phyloP scores from a whole-genome alignment of 2,329 filamentous ascomycete genomes.

The Cercospora zeina region DNA sequence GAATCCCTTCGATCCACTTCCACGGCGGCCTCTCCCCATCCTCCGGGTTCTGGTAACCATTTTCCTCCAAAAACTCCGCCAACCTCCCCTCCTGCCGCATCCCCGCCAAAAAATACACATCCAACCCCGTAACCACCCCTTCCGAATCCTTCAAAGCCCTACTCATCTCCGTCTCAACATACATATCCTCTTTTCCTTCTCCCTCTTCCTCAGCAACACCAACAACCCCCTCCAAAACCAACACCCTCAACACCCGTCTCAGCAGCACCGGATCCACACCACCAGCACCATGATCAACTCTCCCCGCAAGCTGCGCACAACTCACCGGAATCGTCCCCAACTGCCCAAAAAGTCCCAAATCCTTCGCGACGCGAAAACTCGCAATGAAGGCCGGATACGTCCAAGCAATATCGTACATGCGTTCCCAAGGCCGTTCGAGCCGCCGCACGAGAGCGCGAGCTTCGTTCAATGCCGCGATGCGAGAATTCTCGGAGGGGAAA shows the following conservation, averaged over 20 bases:
- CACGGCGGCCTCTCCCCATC: conserved; percentile 19
- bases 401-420: conserved; percentile 22
- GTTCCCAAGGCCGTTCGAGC: conserved; percentile 25
- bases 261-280: conserved; percentile 23
- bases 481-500: conserved; percentile 18
- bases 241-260: conserved; percentile 17
- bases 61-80: conserved; percentile 22
- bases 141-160: conserved; percentile 19
- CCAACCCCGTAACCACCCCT: conserved; percentile 21
- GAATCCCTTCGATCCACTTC: conserved; percentile 17
- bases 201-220: conserved; percentile 15
- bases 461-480: conserved; percentile 14
- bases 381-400: conserved; percentile 15
- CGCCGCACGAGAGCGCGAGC: conserved; percentile 20
- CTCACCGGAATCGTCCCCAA: conserved; percentile 4
- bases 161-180: conserved; percentile 18
- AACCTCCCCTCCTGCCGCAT: conserved; percentile 15
- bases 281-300: neutral
- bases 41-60: conserved; percentile 21
- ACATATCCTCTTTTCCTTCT: conserved; percentile 13
- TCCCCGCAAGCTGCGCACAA: conserved; percentile 9
- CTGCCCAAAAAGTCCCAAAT: conserved; percentile 21
- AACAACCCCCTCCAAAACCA: conserved; percentile 20
- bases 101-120: conserved; percentile 20
- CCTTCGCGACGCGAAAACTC: conserved; percentile 15